These are phyloP conservation scores for Fraxinus nigra DNA, from an alignment of 305 asterid species.

Conservation along the genomic window DNA sequence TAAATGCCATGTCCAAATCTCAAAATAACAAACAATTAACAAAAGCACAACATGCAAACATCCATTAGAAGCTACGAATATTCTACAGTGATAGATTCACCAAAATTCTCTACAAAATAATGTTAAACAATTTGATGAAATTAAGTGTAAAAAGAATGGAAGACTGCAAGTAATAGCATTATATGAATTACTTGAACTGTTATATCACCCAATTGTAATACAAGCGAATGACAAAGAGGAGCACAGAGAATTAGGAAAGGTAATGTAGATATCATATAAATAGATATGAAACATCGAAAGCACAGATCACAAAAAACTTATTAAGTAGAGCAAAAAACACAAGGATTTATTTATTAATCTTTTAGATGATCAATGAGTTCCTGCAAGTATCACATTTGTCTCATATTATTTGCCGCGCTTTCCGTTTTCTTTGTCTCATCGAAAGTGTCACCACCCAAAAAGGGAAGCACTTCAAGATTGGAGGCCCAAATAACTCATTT, in stretches of 20 bases:
- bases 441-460: neutral
- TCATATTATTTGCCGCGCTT: neutral
- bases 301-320: neutral
- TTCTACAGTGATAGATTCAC: neutral
- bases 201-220: neutral
- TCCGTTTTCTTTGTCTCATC: neutral
- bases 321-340: neutral
- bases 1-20: constrained; percentile 16
- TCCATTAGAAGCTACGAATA: neutral
- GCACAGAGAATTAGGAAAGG: neutral
- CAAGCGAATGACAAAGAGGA: neutral
- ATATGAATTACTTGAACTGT: neutral
- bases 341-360: neutral
- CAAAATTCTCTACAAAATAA: neutral
- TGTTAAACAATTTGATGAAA: neutral
- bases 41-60: neutral
- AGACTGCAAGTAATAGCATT: neutral
- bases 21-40: neutral
- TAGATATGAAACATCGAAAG: neutral
- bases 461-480: neutral
- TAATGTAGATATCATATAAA: neutral
- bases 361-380: constrained; percentile 17
- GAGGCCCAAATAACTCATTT: neutral
- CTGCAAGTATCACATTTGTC: constrained; percentile 3
- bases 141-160: neutral